Base-by-base conservation (phyloP, 176 grass and related monocot species). In the Rhynchospora tenuis region DNA sequence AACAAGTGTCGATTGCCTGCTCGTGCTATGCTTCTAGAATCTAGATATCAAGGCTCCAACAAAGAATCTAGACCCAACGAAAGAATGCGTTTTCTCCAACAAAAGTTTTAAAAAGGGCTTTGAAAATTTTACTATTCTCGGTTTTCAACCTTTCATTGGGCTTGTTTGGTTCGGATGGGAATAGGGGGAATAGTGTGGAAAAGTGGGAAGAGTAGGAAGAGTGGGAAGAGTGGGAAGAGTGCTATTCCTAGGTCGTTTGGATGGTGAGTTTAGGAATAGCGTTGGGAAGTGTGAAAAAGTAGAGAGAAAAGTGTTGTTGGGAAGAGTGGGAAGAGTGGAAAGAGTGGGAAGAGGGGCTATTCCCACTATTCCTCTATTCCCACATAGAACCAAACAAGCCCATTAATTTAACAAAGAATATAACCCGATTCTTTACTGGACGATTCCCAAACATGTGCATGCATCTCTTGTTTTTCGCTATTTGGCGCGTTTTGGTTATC, bases 21-120 rank as follows among this genome's bases (percentile, higher is more conserved):
- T 76, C 7, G 48, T 76, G 73, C 73, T 74, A 51, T 51, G 9
- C 70, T 77, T 77, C 73, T 77, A 77, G 50, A 56, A 77, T 17
- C 48, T 29, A 29, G 26, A 77, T 27, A 51, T 77, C 13, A 55
- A 56, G 26, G 0, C 22, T 26, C 47, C 50, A 6, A 55, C 14
- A 56, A 77, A 77, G 48, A 55, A 77, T 77, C 73, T 77, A 56
- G 23, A 55, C 12, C 52, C 72, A 0, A 55, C 9, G 48, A 54
- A 24, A 75, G 12, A 75, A 54, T 16, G 28, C 16, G 28, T 8
- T 9, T 46, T 50, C 50, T 5, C 24, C 27, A 55, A 9, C 73
- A 55, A 56, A 55, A 28, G 12, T 76, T 31, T 17, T 29, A 56
- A 29, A 9, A 8, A 26, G 10, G 46, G 2, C 10, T 44, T 28